phyloP scores from a whole-genome alignment of 2,329 filamentous ascomycete genomes.

The Westerdykella aurantiaca region DNA sequence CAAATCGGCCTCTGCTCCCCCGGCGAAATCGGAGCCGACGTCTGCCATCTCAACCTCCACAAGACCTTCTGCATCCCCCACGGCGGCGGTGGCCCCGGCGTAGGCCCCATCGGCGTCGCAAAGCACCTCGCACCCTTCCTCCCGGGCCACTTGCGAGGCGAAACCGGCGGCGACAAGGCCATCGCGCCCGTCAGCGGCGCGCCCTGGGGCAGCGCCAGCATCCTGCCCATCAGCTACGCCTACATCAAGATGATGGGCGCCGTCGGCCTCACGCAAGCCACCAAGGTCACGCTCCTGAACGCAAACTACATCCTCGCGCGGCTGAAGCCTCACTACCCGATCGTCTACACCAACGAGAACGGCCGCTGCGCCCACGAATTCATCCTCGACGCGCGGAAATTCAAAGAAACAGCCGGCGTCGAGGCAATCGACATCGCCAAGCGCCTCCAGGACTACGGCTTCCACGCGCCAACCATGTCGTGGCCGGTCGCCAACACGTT shows the following conservation, averaged over 20 bases:
- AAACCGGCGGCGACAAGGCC: slow-evolving; percentile 51
- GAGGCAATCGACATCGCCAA: slow-evolving; percentile 96
- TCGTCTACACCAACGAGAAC: slow-evolving; percentile 87
- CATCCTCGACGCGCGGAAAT: slow-evolving; percentile 81
- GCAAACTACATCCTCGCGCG: slow-evolving; percentile 93
- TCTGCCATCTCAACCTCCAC: slow-evolving; percentile 95
- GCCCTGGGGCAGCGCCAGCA: slow-evolving; percentile 81
- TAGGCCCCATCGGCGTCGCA: slow-evolving; percentile 90
- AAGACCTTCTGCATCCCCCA: slow-evolving; percentile 99
- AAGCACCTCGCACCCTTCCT: slow-evolving; percentile 71
- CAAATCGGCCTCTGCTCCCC: slow-evolving; percentile 94
- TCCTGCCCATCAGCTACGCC: slow-evolving; percentile 88
- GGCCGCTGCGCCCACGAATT: slow-evolving; percentile 95
- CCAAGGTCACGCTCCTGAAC: slow-evolving; percentile 88
- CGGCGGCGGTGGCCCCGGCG: slow-evolving; percentile 86
- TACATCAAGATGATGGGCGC: slow-evolving; percentile 93
- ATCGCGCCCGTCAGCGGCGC: slow-evolving; percentile 75
- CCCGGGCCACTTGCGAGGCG: slow-evolving; percentile 61
- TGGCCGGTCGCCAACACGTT: slow-evolving; percentile 93
- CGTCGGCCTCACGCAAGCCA: slow-evolving; percentile 77
- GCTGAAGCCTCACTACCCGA: slow-evolving; percentile 77
- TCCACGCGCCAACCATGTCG: slow-evolving; percentile 95
- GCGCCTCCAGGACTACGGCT: slow-evolving; percentile 93
- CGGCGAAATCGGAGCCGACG: slow-evolving; percentile 90
- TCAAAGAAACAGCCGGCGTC: slow-evolving; percentile 75